Evolutionary conservation across 2,329 filamentous ascomycete species (phyloP), one percentile per base, ranked within the genome.

Genomic region (Aspergillus ochraceoroseus): DNA sequence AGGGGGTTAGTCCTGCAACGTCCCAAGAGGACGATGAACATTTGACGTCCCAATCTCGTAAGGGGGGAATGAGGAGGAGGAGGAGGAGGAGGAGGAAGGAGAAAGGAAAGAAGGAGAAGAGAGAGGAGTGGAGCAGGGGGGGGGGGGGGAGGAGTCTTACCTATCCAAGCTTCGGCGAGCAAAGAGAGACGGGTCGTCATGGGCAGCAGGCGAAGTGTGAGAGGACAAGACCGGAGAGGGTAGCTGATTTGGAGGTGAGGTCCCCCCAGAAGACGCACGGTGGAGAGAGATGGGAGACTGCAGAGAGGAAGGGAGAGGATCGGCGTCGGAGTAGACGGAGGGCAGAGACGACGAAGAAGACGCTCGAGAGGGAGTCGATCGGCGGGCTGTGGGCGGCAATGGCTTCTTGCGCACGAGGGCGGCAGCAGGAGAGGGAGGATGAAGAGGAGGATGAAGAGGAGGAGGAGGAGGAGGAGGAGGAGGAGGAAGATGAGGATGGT

Each of bases 401-500:
- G 75, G 74, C 58, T 77, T 77, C 51, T 74, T 68, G 52, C 70
- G 70, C 44, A 76, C 64, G 39, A 67, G 64, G 46, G 69, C 66
- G 27, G 67, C 57, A 43, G 22, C 38, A 36, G 23, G 33, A 43
- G 25, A 34, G 19, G 14, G 30, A 31, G 47, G 27, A 38, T 46
- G 44, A 46, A 38, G 42, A 47, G 46, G 46, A 40, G 43, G 43
- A 30, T 41, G 43, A 38, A 39, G 36, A 46, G 38, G 44, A 38
- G 28, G 14, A 18, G 28, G 30, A 28, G 18, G 26, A 35, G 23
- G 28, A 14, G 31, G 32, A 32, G 46, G 20, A 34, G 46, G 43
- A 46, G 40, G 38, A 45, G 48, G 44, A 32, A 34, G 41, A 38
- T 44, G 45, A 44, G 46, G 44, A 40, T 22, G 20, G 32, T 40